phyloP scores from a whole-genome alignment of 345 rosid genomes.

The Brassica juncea region DNA sequence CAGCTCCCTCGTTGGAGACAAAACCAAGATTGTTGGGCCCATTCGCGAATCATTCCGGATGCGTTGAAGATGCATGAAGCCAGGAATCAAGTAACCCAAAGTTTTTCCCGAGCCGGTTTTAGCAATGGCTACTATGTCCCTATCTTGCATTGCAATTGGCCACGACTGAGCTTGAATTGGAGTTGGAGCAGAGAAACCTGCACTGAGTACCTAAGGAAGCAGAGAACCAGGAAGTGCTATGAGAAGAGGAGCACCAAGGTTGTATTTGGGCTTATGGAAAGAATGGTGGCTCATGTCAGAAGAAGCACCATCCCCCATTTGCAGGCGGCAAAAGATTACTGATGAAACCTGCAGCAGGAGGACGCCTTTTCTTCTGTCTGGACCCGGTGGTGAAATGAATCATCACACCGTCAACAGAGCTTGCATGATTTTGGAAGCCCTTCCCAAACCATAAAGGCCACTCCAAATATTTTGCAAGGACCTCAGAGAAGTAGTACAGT shows the following conservation, averaged over 20 bases:
- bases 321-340: constrained; percentile 75
- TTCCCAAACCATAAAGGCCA: constrained; percentile 66
- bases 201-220: constrained; percentile 84
- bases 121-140: constrained; percentile 94
- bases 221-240: constrained; percentile 55
- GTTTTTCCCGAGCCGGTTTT: constrained; percentile 99
- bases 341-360: constrained; percentile 87
- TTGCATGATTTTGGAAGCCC: constrained; percentile 72
- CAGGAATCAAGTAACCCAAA: constrained; percentile 86
- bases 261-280: constrained; percentile 16
- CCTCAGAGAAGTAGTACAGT: constrained; percentile 82
- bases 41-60: constrained; percentile 59
- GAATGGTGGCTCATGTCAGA: constrained; percentile 68
- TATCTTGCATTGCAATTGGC: constrained; percentile 88
- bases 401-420: constrained; percentile 77
- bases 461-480: constrained; percentile 72
- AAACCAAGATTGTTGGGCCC: constrained; percentile 91
- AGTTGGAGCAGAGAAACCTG: constrained; percentile 93
- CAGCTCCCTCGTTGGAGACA: constrained; percentile 97
- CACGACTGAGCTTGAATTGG: constrained; percentile 99
- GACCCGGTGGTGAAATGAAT: constrained; percentile 69
- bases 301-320: constrained; percentile 96
- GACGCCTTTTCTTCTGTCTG: constrained; percentile 74
- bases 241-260: no score
- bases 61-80: constrained; percentile 78